Percentiles rank a stretch among this genome's conserved stretches.
Evolutionary conservation across 139 green algal genomes (phyloP).

Genomic region (Yamagishiella unicocca): DNA sequence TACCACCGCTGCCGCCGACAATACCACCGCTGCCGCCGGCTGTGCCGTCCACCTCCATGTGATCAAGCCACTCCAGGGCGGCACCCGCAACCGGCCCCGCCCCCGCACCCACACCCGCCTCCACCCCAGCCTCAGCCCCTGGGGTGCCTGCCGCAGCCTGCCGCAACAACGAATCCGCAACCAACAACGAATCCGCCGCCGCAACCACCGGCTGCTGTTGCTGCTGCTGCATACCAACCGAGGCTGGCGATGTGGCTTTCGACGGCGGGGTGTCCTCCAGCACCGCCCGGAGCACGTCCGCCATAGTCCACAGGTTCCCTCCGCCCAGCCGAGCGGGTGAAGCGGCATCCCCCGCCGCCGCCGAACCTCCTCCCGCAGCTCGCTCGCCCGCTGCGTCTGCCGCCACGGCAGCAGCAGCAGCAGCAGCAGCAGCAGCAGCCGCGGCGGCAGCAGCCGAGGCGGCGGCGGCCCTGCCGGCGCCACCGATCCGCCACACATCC

Average conservation of each 20-base stretch:
- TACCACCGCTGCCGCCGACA: too few relatives aligned
- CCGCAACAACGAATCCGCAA: background rate
- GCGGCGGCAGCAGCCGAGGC: background rate
- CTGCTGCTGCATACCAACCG: too few relatives aligned
- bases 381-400: background rate
- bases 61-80: too few relatives aligned
- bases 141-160: background rate
- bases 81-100: background rate
- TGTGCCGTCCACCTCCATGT: too few relatives aligned
- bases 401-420: background rate
- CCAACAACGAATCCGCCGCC: background rate
- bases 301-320: background rate
- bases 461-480: background rate
- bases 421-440: background rate
- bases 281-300: background rate
- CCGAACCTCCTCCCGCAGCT: background rate
- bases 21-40: too few relatives aligned
- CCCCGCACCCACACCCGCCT: background rate
- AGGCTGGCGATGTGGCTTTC: background rate
- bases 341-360: background rate
- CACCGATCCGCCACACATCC: background rate
- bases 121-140: background rate
- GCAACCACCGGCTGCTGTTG: background rate
- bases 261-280: background rate
- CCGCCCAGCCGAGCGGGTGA: background rate